phyloP scores from a whole-genome alignment of 2,329 filamentous ascomycete species.

The Fusarium mundagurra region DNA sequence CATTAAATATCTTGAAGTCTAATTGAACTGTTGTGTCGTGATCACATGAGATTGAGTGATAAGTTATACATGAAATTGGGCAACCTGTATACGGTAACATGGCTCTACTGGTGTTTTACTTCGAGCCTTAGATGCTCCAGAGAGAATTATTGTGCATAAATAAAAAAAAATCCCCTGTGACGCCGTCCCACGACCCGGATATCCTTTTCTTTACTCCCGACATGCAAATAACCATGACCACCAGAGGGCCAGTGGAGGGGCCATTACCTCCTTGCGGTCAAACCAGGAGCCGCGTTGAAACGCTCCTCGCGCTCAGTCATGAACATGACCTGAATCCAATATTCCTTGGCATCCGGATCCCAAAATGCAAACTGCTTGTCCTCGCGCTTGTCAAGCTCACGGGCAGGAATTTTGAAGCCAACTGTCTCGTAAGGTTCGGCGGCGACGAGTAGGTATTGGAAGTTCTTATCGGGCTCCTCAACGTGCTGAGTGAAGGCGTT shows the following conservation, averaged over 20 bases:
- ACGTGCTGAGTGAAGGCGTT: constrained; percentile 96
- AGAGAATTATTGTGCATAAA: not conserved
- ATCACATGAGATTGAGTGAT: not conserved
- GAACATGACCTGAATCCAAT: constrained; percentile 97
- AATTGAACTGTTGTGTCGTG: not conserved
- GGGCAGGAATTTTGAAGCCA: constrained; percentile 92
- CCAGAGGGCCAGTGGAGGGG: not conserved
- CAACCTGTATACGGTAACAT: not conserved
- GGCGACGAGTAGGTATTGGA: constrained; percentile 93
- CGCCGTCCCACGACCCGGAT: constrained; percentile 27
- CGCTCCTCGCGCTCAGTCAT: constrained; percentile 97
- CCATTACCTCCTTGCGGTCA: constrained; percentile 58
- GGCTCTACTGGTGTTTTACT: not conserved
- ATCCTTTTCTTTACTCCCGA: constrained; percentile 22
- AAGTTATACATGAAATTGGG: not conserved
- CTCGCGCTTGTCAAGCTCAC: constrained; percentile 90
- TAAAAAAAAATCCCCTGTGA: constrained; percentile 17
- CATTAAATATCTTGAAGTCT: not conserved
- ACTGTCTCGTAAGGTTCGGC: constrained; percentile 99
- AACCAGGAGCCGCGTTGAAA: constrained; percentile 73
- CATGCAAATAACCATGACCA: constrained; percentile 2
- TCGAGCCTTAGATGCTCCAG: not conserved
- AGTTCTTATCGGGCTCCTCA: constrained; percentile 93
- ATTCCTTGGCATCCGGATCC: constrained; percentile 95
- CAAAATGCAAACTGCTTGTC: constrained; percentile 94